Base-by-base conservation (phyloP, 805 yeast species). In the Nakazawaea sp. region DNA sequence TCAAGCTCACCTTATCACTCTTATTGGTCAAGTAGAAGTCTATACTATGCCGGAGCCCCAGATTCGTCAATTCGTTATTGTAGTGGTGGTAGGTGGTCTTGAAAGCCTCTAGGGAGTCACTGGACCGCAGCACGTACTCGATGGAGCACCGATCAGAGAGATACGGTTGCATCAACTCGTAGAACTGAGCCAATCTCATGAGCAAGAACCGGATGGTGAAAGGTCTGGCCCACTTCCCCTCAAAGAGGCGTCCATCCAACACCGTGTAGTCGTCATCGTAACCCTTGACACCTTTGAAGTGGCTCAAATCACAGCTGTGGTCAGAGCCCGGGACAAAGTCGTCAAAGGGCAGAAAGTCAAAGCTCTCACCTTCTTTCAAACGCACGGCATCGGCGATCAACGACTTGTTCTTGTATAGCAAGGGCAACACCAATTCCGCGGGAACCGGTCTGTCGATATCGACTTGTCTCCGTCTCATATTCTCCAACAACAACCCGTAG, bases 131-230 rank as follows among this genome's bases (percentile, higher is more conserved):
- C 16, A 38, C 12, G 49, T 79, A 81, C 33, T 79, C 76, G 9
- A 76, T 55, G n/a, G 67, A 52, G 15, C 66, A 42, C 6, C 55
- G 45, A n/a, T 58, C 51, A 0, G 72, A 59, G 13, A 66, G 42
- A 17, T 68, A 51, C 8, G 58, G 52, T 33, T 58, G 51, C 17
- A 72, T 43, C 3, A 64, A 35, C 4, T 49, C 35, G 42, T 61
- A 64, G 13, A 73, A 47, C 44, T 77, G 81, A 2, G 78, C 62
- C 8, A 70, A 48, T 38, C 86, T 59, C 1, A 72, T 69, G 0
- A 82, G 72, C 40, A 82, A 62, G 44, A 72, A 72, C 35, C 75
- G 53, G 16, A 76, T 51, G 0, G 88, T 79, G 15, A 77, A 63
- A 1, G 83, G 75, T 2, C 36, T 58, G 32, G 55, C 48, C 88